phyloP scores from a whole-genome alignment of 495 filamentous ascomycete species.

The Filosporella fistucella region DNA sequence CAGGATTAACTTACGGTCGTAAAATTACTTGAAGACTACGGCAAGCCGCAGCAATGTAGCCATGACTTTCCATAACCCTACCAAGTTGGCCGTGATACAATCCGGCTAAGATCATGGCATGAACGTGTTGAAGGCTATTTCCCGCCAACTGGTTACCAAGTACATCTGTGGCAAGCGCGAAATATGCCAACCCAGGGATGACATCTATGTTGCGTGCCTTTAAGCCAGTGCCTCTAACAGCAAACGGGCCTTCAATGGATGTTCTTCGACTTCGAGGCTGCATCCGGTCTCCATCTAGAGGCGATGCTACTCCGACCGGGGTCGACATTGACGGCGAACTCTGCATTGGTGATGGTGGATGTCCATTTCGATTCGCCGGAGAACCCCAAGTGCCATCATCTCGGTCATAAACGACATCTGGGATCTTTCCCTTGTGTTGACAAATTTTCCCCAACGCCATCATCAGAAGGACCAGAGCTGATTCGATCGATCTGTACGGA shows the following conservation, averaged over 20 bases:
- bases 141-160: slow-evolving; percentile 74
- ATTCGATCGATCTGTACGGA: slow-evolving; percentile 58
- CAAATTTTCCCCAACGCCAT: slow-evolving; percentile 86
- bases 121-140: slow-evolving; percentile 74
- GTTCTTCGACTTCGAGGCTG: slow-evolving; percentile 18
- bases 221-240: background rate
- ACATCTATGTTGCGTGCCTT: slow-evolving; percentile 68
- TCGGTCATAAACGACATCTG: slow-evolving; percentile 40
- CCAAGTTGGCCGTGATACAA: slow-evolving; percentile 86
- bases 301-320: slow-evolving; percentile 37
- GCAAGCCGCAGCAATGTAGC: slow-evolving; percentile 78
- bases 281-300: slow-evolving; percentile 35
- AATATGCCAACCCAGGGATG: slow-evolving; percentile 86
- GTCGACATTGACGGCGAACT: slow-evolving; percentile 41
- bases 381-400: slow-evolving; percentile 25
- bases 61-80: slow-evolving; percentile 83
- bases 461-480: slow-evolving; percentile 75
- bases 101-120: slow-evolving; percentile 81
- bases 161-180: slow-evolving; percentile 81
- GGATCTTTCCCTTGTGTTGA: slow-evolving; percentile 54
- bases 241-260: slow-evolving; percentile 10
- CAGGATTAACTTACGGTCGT: slow-evolving; percentile 54
- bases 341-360: slow-evolving; percentile 42
- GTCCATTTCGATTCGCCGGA: slow-evolving; percentile 42
- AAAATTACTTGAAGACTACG: slow-evolving; percentile 72